These are phyloP conservation scores for Ophiostoma ulmi DNA, from an alignment of 2,329 filamentous ascomycete genomes.

Conservation along the genomic window DNA sequence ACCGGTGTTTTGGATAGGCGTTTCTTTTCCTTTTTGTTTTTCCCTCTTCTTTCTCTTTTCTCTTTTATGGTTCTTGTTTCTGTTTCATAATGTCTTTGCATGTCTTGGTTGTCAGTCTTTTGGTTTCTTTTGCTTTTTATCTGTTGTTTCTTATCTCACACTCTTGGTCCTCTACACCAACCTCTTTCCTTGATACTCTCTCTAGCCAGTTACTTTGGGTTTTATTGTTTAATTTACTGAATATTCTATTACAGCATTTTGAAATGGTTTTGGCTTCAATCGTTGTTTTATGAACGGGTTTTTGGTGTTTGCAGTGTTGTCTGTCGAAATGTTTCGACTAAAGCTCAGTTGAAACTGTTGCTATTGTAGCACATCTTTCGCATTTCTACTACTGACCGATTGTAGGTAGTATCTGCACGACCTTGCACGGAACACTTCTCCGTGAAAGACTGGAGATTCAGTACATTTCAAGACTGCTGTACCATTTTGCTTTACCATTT, in stretches of 20 bases:
- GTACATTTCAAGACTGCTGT: no score
- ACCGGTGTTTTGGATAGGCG: background rate
- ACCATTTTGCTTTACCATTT: background rate
- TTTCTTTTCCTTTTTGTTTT: background rate
- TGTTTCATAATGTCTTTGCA: background rate
- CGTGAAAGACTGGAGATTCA: background rate
- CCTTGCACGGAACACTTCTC: background rate
- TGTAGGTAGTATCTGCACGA: background rate
- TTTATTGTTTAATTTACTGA: conserved; percentile 12
- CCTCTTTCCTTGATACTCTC: conserved; percentile 24
- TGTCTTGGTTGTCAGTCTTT: background rate
- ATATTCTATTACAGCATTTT: background rate
- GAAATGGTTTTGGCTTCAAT: background rate
- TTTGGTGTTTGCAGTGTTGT: background rate
- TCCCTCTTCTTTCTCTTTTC: background rate
- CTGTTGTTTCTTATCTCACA: background rate
- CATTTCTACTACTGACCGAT: background rate
- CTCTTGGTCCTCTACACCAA: conserved; percentile 22
- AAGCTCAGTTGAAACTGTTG: background rate
- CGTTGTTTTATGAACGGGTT: background rate
- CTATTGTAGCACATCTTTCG: background rate
- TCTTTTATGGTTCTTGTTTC: background rate
- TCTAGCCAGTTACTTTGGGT: conserved; percentile 10
- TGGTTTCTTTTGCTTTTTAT: conserved; percentile 1
- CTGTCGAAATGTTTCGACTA: background rate